These are phyloP conservation scores for Gypsophila paniculata DNA, from an alignment of 179 eudicot species.

Conservation along the genomic window DNA sequence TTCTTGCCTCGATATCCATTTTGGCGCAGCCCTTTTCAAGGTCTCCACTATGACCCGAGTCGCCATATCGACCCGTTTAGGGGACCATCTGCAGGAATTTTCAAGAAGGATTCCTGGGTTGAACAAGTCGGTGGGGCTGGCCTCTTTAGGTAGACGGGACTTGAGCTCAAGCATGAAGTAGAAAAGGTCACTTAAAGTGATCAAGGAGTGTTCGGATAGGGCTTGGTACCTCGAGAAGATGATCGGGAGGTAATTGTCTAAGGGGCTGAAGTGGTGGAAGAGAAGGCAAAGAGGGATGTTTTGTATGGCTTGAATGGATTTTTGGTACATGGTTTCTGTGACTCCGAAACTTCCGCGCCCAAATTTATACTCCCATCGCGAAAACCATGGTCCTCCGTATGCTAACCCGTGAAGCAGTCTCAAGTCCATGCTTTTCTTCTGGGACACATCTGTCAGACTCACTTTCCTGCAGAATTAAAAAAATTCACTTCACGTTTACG, in stretches of 20 bases:
- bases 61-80: conserved; percentile 53
- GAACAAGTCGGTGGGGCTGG: conserved; percentile 27
- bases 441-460: conserved; percentile 61
- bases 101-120: conserved; percentile 43
- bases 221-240: conserved; percentile 66
- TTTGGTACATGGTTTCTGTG: conserved; percentile 58
- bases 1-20: conserved; percentile 79
- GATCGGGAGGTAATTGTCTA: conserved; percentile 41
- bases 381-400: conserved; percentile 84
- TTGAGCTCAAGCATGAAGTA: conserved; percentile 67
- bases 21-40: conserved; percentile 54
- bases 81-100: conserved; percentile 56
- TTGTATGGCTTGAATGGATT: conserved; percentile 66
- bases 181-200: conserved; percentile 59
- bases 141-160: conserved; percentile 47
- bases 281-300: conserved; percentile 59
- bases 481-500: not conserved
- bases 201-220: conserved; percentile 60
- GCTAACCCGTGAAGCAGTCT: conserved; percentile 77
- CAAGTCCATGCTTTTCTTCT: conserved; percentile 78
- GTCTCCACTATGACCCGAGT: conserved; percentile 76
- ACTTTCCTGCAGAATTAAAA: conserved; percentile 51
- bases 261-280: conserved; percentile 32
- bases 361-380: conserved; percentile 75
- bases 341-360: conserved; percentile 85